Percentiles rank a stretch among this genome's conserved stretches.
phyloP scores from a whole-genome alignment of 345 rosid genomes.

The Salix arbutifolia region DNA sequence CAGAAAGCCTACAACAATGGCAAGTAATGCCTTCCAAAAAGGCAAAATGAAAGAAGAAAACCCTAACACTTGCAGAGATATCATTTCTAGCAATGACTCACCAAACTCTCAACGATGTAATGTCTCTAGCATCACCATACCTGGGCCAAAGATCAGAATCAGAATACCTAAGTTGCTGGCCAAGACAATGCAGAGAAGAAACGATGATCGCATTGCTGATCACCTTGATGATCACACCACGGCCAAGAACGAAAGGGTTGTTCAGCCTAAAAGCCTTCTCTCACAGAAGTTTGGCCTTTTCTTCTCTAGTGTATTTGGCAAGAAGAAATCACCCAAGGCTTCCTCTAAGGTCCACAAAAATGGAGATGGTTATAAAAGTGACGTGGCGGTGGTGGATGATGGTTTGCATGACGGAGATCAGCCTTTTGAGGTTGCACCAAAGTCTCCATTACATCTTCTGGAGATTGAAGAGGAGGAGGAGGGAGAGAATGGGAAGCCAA shows the following conservation, averaged over 20 bases:
- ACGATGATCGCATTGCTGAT: background rate
- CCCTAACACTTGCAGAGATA: background rate
- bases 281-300: slow-evolving; percentile 24
- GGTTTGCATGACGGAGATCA: background rate
- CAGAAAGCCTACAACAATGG: background rate
- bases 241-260: slow-evolving; percentile 5
- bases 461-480: slow-evolving; percentile 7
- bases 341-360: background rate
- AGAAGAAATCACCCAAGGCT: slow-evolving; percentile 4
- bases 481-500: background rate
- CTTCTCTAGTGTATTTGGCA: slow-evolving; percentile 28
- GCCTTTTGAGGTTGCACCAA: background rate
- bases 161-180: slow-evolving; percentile 25
- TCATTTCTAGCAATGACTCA: background rate
- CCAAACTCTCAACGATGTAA: slow-evolving; percentile 1
- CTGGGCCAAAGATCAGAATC: slow-evolving; percentile 28
- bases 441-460: background rate
- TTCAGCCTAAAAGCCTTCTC: background rate
- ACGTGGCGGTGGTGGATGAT: background rate
- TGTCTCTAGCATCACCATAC: slow-evolving; percentile 8
- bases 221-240: background rate
- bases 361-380: background rate
- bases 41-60: background rate
- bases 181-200: slow-evolving; percentile 22
- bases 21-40: background rate